Conservation (phyloP, 352 stramenopile genomes). For the Ochromonadaceae sp. region DNA sequence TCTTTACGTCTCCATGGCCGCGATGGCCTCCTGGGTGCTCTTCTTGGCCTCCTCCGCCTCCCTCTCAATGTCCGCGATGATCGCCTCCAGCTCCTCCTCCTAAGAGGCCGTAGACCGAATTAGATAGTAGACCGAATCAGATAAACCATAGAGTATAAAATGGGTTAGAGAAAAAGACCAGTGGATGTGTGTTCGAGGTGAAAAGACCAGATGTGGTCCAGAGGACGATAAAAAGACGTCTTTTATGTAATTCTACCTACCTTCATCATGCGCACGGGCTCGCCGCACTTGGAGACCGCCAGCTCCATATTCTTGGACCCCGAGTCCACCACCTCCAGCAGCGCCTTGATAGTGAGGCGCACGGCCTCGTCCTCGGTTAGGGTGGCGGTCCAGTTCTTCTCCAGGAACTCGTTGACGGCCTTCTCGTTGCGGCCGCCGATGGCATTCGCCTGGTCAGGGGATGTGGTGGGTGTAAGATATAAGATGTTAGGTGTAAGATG, state of each 20-base stretch:
- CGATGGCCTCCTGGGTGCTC: not conserved
- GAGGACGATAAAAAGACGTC: too few relatives aligned
- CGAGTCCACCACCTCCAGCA: conserved; percentile 95
- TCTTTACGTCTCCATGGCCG: too few relatives aligned
- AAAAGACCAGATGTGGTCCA: too few relatives aligned
- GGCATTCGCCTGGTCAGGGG: conserved; percentile 58
- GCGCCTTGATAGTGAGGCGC: conserved; percentile 76
- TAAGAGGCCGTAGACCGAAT: too few relatives aligned
- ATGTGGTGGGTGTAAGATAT: not conserved
- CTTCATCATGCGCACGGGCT: not conserved
- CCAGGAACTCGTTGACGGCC: conserved; percentile 93
- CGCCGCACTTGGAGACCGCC: conserved; percentile 52
- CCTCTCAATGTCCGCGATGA: conserved; percentile 21
- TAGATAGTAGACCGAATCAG: too few relatives aligned
- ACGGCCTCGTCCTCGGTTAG: conserved; percentile 74
- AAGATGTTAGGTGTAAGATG: too few relatives aligned
- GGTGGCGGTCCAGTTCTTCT: conserved; percentile 89
- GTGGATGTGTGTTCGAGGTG: too few relatives aligned
- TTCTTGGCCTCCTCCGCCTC: conserved; percentile 20
- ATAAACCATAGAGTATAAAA: conserved; percentile 7
- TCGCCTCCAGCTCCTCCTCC: conserved; percentile 15
- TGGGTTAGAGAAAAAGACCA: not conserved
- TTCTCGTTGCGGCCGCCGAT: conserved; percentile 90
- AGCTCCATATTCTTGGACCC: conserved; percentile 99
- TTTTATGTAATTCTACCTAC: not conserved